Percentiles rank a stretch among this genome's conserved stretches.
Evolutionary conservation across 106 monocot species (phyloP).

Genomic region (Triglochin maritima): DNA sequence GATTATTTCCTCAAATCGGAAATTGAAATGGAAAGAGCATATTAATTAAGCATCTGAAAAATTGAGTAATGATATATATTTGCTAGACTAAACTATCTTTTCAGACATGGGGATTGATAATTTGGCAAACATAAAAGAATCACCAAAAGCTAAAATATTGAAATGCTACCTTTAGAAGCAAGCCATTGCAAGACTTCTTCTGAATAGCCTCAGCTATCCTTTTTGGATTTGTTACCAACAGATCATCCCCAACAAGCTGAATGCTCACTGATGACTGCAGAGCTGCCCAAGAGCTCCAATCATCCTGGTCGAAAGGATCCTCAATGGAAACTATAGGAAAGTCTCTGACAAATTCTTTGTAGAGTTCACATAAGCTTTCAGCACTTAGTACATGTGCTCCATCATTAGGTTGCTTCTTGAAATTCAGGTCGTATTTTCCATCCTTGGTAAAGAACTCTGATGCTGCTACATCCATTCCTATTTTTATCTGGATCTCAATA

Average conservation of each 20-base stretch:
- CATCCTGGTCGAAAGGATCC: conserved; percentile 98
- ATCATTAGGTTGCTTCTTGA: conserved; percentile 95
- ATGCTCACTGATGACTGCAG: conserved; percentile 79
- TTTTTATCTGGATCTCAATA: conserved; percentile 58
- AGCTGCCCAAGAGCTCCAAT: conserved; percentile 82
- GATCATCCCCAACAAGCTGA: conserved; percentile 93
- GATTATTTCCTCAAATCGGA: too few species aligned
- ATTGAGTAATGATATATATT: too few species aligned
- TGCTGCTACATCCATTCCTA: conserved; percentile 97
- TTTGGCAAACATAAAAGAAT: neutral
- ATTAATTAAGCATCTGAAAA: too few species aligned
- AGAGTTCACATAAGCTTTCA: conserved; percentile 59
- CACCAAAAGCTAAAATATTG: neutral
- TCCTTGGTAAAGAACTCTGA: conserved; percentile 87
- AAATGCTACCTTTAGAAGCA: conserved; percentile 59
- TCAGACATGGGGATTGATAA: too few species aligned
- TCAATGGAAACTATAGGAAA: conserved; percentile 98
- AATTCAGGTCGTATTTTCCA: conserved; percentile 77
- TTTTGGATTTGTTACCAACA: conserved; percentile 92
- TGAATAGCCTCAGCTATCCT: conserved; percentile 83
- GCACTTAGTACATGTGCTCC: conserved; percentile 61
- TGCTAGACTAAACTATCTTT: too few species aligned
- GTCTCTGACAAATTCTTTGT: conserved; percentile 82
- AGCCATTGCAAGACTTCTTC: conserved; percentile 89
- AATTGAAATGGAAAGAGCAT: too few species aligned